Base-by-base conservation (phyloP, 2,329 filamentous ascomycete genomes). In the Cylindrodendrum hubeiense region DNA sequence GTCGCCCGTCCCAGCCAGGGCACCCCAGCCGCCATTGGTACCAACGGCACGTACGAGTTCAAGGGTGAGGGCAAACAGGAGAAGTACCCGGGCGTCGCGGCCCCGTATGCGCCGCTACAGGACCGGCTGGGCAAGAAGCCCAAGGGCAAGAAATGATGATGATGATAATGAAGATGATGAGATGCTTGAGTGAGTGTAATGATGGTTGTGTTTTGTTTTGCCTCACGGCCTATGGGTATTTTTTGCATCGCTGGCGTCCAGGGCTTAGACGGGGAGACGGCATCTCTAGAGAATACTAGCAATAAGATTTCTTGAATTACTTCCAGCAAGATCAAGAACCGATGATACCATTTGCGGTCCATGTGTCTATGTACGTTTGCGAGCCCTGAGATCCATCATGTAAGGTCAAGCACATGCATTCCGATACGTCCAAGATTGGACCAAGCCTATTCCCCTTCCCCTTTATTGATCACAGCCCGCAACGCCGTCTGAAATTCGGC, bases 1-100 rank as follows among this genome's bases (percentile, higher is more conserved):
- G 81, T 90, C 56, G 81, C 83, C 52, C 86, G 88, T 58, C 94
- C 94, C 2, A 81, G 80, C 9, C 83, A 86, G 43, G 89, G 89
- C 2, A 77, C 77, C 15, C 89, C 89, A 0, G 85, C 84, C 19
- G 74, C 74, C 7, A 68, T 82, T 24, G 78, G 77, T 5, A 60
- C 80, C 8, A 80, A 80, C 21, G 87, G 87, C 15, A 77, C 79
- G 21, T 89, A 85, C 70, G 82, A 86, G 65, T 86, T 89, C 71
- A 82, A 79, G 46, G 82, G 79, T 21, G 83, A 79, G 41, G 78
- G 82, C 9, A 80, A 77, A 64, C 82, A 84, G 66, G 81, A 84
- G 66, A 78, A 75, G 60, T 81, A 86, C 62, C 70, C 80, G 2
- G 87, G 87, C 6, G 78, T 90, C n/a, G 85, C 87, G 1, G 84